phyloP scores from a whole-genome alignment of 176 grass and related monocot species.

The Eleusine coracana region DNA sequence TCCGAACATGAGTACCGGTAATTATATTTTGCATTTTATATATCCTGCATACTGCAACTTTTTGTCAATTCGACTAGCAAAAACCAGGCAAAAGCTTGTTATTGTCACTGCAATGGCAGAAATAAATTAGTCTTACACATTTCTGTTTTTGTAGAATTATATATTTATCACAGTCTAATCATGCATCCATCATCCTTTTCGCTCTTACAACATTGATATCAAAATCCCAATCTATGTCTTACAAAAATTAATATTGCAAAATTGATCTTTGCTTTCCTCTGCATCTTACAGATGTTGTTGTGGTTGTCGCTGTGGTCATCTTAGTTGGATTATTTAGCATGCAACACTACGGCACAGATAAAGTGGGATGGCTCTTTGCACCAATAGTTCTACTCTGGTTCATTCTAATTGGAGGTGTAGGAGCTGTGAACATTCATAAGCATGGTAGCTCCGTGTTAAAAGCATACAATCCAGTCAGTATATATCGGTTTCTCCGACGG shows the following conservation, averaged over 20 bases:
- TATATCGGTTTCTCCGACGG: slow-evolving; percentile 69
- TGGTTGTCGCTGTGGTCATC: slow-evolving; percentile 91
- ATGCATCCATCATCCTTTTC: slow-evolving; percentile 1
- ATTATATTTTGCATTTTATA: neutral
- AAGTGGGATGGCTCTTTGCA: slow-evolving; percentile 98
- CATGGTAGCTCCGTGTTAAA: slow-evolving; percentile 75
- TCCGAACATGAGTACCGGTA: slow-evolving; percentile 74
- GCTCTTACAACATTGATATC: slow-evolving; percentile 12
- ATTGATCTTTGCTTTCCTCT: slow-evolving; percentile 42
- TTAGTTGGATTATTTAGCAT: slow-evolving; percentile 95
- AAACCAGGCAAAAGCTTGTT: slow-evolving; percentile 21
- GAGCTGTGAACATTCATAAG: slow-evolving; percentile 87
- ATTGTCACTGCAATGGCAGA: slow-evolving; percentile 16
- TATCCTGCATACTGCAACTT: neutral
- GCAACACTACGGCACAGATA: slow-evolving; percentile 95
- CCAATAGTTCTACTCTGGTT: slow-evolving; percentile 95
- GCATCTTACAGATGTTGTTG: slow-evolving; percentile 73
- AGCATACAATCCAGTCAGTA: slow-evolving; percentile 87
- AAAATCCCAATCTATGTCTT: slow-evolving; percentile 25
- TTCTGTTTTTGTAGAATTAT: neutral
- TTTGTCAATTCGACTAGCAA: neutral
- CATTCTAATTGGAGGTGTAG: slow-evolving; percentile 82
- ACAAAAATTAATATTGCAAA: slow-evolving; percentile 11
- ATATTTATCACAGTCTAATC: slow-evolving; percentile 5
- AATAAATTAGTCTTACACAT: slow-evolving; percentile 23